Conservation (phyloP, 2,329 filamentous ascomycete species). For the Colletotrichum siamense region DNA sequence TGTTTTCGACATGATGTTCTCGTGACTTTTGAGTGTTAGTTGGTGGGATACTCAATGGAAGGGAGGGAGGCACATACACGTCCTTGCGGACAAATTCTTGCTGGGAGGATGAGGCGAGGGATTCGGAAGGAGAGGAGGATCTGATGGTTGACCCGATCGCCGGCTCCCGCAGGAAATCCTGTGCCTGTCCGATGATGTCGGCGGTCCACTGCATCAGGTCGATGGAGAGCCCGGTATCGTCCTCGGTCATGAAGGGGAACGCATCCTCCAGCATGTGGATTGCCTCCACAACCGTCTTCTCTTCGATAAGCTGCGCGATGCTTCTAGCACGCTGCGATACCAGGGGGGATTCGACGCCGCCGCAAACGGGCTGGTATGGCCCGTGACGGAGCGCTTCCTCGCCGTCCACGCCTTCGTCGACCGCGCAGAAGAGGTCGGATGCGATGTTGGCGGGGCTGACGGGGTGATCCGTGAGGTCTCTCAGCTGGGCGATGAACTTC, state of each 20-base stretch:
- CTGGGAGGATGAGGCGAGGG: not conserved
- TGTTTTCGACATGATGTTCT: not conserved
- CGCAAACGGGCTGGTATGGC: not conserved
- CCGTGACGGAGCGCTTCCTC: not conserved
- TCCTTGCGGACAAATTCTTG: conserved; percentile 2
- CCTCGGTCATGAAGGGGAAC: not conserved
- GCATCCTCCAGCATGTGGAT: not conserved
- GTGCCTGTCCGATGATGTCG: not conserved
- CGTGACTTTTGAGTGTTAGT: not conserved
- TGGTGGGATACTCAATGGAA: not conserved
- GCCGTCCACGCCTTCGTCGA: not conserved
- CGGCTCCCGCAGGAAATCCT: not conserved
- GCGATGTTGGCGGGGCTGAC: not conserved
- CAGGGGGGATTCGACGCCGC: not conserved
- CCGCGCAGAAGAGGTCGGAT: not conserved
- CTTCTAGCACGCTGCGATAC: not conserved
- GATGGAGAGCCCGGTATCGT: not conserved
- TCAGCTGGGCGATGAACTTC: conserved; percentile 34
- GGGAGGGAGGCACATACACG: not conserved
- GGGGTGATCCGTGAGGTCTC: not conserved
- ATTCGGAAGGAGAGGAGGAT: not conserved
- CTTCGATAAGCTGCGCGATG: not conserved
- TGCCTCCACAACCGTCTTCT: conserved; percentile 6
- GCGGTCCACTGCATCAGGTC: not conserved
- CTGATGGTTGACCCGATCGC: not conserved